Evolutionary conservation across 139 green algal species (phyloP).

Genomic region (Pycnococcus provasolii): DNA sequence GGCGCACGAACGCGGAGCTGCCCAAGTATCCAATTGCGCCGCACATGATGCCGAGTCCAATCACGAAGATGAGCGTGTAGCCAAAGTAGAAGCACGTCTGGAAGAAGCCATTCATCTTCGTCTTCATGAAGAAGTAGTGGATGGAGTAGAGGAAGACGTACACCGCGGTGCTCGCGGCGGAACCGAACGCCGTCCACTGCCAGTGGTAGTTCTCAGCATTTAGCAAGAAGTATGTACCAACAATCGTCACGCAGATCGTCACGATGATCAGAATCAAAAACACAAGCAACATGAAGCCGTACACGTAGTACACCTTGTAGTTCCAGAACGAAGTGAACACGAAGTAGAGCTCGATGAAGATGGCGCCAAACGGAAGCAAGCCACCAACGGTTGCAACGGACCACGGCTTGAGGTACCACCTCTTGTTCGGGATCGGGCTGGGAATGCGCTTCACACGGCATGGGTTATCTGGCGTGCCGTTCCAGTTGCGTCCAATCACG

Average conservation of each 20-base stretch:
- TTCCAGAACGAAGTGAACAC: conserved; percentile 92
- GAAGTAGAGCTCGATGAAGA: conserved; percentile 99
- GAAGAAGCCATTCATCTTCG: conserved; percentile 95
- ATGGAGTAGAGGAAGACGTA: conserved; percentile 86
- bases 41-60: conserved; percentile 62
- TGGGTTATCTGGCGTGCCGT: conserved; percentile 41
- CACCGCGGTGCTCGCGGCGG: conserved; percentile 59
- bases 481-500: conserved; percentile 48
- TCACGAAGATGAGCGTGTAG: conserved; percentile 88
- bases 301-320: conserved; percentile 99
- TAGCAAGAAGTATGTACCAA: conserved; percentile 96
- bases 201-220: conserved; percentile 98
- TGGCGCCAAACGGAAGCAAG: conserved; percentile 89
- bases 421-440: conserved; percentile 70
- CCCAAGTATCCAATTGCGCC: conserved; percentile 79
- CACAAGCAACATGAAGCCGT: conserved; percentile 95
- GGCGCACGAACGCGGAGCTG: conserved; percentile 64
- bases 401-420: conserved; percentile 77
- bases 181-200: conserved; percentile 87
- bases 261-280: conserved; percentile 87
- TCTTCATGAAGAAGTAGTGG: conserved; percentile 90
- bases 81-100: conserved; percentile 96
- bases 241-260: conserved; percentile 76
- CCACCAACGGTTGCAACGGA: conserved; percentile 64
- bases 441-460: conserved; percentile 81